A percentile compares a stretch with the other conserved stretches of the same genome.
These are phyloP conservation scores for Raffaelea ambrosiae DNA, from an alignment of 2,329 filamentous ascomycete species.

Conservation along the genomic window DNA sequence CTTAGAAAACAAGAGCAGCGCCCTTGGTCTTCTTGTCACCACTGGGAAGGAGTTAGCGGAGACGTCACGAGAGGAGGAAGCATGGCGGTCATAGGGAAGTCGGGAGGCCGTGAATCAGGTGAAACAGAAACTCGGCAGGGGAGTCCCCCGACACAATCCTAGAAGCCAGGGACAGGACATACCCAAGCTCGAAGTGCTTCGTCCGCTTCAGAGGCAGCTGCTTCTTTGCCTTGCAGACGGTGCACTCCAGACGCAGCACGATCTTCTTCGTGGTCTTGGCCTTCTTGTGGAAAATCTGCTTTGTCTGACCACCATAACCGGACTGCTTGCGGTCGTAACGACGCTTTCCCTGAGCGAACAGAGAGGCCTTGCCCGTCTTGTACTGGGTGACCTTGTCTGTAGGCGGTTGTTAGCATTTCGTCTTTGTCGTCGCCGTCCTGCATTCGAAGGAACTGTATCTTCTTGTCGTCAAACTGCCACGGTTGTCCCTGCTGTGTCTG, in stretches of 20 bases:
- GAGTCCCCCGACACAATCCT: too few relatives aligned
- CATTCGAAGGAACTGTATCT: too few relatives aligned
- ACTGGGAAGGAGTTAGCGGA: slow-evolving; percentile 51
- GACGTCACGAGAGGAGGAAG: background rate
- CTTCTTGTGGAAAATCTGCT: slow-evolving; percentile 99
- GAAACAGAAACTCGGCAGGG: slow-evolving; percentile 1
- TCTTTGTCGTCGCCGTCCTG: too few relatives aligned
- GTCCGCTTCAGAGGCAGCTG: slow-evolving; percentile 98
- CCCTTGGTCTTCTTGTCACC: slow-evolving; percentile 99
- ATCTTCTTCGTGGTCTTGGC: slow-evolving; percentile 99
- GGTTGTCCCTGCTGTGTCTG: too few relatives aligned
- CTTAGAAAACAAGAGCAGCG: slow-evolving; percentile 98
- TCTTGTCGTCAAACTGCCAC: too few relatives aligned
- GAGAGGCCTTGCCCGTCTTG: slow-evolving; percentile 37
- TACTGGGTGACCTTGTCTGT: slow-evolving; percentile 70
- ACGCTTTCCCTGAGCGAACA: slow-evolving; percentile 80
- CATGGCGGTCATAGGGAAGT: too few relatives aligned
- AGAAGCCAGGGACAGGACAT: slow-evolving; percentile 41
- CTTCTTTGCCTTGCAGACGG: slow-evolving; percentile 94
- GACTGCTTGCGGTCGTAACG: slow-evolving; percentile 88
- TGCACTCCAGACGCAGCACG: slow-evolving; percentile 96
- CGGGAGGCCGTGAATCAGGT: too few relatives aligned
- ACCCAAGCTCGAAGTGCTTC: slow-evolving; percentile 99
- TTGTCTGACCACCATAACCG: slow-evolving; percentile 99
- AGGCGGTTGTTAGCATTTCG: slow-evolving; percentile 25